Evolutionary conservation across 345 rosid species (phyloP), one percentile per base, ranked within the genome.

Genomic region (Arabis alpina): DNA sequence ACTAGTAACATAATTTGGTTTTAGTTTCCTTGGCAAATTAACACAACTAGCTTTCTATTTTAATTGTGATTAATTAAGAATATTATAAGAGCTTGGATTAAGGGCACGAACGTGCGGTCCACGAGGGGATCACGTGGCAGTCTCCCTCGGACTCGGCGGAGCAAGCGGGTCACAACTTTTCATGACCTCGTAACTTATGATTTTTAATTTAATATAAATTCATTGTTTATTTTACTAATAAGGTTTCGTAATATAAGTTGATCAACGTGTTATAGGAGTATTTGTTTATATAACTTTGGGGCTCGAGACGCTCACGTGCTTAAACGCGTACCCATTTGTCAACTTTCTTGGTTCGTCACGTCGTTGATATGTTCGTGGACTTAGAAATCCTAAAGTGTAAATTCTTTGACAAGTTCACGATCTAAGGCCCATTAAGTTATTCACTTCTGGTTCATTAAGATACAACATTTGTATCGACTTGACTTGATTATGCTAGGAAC

Each of bases 51-150:
- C 9, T 36, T 36, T 16, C 2, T 6, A 68, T 41, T 47, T 24
- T 28, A 8, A 8, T 11, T 2, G 10, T 10, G 71, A 41, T 34
- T 47, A 37, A n/a, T 25, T 50, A 54, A n/a, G 47, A 71, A 52
- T 43, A 52, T 23, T 4, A 25, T 52, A 69, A 45, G 68, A 72
- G 68, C 72, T 80, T 61, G 76, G 28, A 77, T 69, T 65, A 54
- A 59, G 75, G 71, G 68, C 0, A 44, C 71, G 75, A 64, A 79
- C 85, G 79, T 81, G 85, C 78, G 75, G 66, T 68, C 74, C 83
- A 79, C 83, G 82, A 74, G 82, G 85, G 40, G 58, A 43, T 74
- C 85, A 79, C 87, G 83, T 77, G 87, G 80, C 36, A 24, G 59
- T 45, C 54, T 73, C 78, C 82, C 71, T 75, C 65, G 79, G 75